Evolutionary conservation across 441 rosid genomes (phyloP), one percentile per base, ranked within the genome.

Genomic region (Gossypium schwendimanii): DNA sequence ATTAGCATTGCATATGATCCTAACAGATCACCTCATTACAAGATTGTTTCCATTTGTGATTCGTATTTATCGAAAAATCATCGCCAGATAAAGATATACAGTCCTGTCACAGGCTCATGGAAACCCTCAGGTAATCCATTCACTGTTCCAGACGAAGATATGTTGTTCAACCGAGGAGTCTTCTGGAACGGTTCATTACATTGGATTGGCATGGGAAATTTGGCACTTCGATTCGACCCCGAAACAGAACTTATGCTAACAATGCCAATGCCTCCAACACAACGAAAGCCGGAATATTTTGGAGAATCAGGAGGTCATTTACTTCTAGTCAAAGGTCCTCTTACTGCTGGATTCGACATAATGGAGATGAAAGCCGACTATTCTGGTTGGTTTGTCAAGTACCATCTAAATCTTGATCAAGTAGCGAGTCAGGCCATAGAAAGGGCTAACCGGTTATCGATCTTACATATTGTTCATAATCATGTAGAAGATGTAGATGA

Each of bases 251-350:
- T 15, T 55, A 4, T 76, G 71, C 3, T 20, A 6, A 12, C 1
- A 63, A 79, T 81, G 61, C 73, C 71, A 55, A 75, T 75, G 79
- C 81, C 77, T 53, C 73, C 71, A 12, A 44, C 63, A 10, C 73
- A 12, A 45, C 65, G 81, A 65, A 75, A 58, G 62, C 3, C 59
- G 57, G 72, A 49, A 26, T 81, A 75, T 33, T 75, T 78, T 10
- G 84, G 81, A 33, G 73, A 78, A 72, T 81, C 84, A 2, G 73
- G 79, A 41, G 71, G 81, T 44, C 79, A 65, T 75, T 68, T 81
- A 3, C 75, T 52, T 65, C 73, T 75, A 18, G 50, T 78, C 12
- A 77, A 81, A 75, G 63, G 70, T 26, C 54, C 75, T 24, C 39
- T 1, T 8, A 53, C 77, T 4, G 67, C 70, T 1, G 26, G 7